Evolutionary conservation across 2,329 filamentous ascomycete genomes (phyloP), one percentile per base, ranked within the genome.

Genomic region (Ceratocystis ficicola): DNA sequence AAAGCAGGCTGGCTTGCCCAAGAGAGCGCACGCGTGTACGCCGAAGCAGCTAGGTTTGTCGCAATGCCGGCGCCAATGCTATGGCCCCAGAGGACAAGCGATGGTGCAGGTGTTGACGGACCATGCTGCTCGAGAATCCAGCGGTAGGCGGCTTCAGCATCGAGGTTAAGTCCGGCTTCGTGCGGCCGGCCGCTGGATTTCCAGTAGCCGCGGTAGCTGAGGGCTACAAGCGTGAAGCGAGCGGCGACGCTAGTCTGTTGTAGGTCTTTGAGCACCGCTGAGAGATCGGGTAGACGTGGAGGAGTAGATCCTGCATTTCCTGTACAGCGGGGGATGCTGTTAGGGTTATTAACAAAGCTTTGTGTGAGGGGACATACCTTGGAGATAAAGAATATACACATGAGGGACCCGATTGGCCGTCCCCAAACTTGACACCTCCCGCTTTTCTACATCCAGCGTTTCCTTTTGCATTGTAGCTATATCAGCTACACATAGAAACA

Each of bases 131-230:
- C 71, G 3, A 77, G 76, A 28, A 87, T 79, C 86, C 86, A 90
- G 8, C 76, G 70, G 25, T 89, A 72, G 6, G 86, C 82, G 0
- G 88, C 86, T 66, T 81, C 77, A 0, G 86, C 82, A 73, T 93
- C 89, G 20, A 80, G 75, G 70, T 87, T 81, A 69, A 93, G 87
- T 1, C 88, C 89, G 46, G 74, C 76, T 72, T 92, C 87, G 2
- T 84, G 86, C 6, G 88, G 83, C 3, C 85, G 80, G 20, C 90
- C 89, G 41, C 82, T 80, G 1, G 88, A 92, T 10, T 80, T 90
- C 89, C 89, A 93, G 73, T 87, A 93, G 10, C 88, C 87, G 55
- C 88, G 83, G 72, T 90, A 85, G 69, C 81, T 84, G 41, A 85
- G 73, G 67, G 81, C 82, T 7, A 83, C 75, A 70, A 83, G 77